These are phyloP conservation scores for Citeromyces matritensis DNA, from an alignment of 805 yeast species.

Conservation along the genomic window DNA sequence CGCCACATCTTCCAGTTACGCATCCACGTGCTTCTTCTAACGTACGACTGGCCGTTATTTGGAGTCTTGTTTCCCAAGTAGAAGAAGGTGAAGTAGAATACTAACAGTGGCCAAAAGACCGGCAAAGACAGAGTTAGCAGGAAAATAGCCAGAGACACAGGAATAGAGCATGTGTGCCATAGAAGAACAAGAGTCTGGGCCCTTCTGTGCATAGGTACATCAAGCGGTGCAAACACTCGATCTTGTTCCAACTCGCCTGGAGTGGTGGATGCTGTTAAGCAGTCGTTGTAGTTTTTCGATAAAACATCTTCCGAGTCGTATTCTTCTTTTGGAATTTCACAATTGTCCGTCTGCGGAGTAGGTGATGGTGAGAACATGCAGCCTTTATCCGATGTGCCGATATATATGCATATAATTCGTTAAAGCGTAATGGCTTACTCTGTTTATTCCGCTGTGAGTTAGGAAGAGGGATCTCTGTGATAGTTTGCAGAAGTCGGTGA, in stretches of 20 bases:
- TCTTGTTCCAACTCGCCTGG: not conserved
- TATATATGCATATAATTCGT: too few relatives aligned
- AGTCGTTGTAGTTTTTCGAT: slow-evolving; percentile 2
- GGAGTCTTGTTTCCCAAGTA: slow-evolving; percentile 50
- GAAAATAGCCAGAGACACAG: slow-evolving; percentile 37
- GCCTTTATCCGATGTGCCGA: too few relatives aligned
- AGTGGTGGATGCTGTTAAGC: not conserved
- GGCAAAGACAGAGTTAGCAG: slow-evolving; percentile 45
- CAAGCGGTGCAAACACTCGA: slow-evolving; percentile 31
- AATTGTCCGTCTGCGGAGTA: too few relatives aligned
- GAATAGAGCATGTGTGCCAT: slow-evolving; percentile 62
- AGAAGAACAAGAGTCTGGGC: slow-evolving; percentile 54
- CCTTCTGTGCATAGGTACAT: slow-evolving; percentile 40
- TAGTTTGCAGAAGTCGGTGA: too few relatives aligned
- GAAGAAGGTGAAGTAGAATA: slow-evolving; percentile 49
- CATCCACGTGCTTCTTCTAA: slow-evolving; percentile 40
- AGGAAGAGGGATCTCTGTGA: too few relatives aligned
- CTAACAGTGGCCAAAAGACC: slow-evolving; percentile 48
- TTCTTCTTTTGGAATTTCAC: not conserved
- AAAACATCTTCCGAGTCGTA: slow-evolving; percentile 1
- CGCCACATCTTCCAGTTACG: slow-evolving; percentile 49
- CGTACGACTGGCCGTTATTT: slow-evolving; percentile 53
- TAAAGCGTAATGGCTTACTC: not conserved
- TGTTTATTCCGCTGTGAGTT: not conserved
- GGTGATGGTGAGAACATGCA: too few relatives aligned